A percentile compares a stretch with the other conserved stretches of the same genome.
phyloP scores from a whole-genome alignment of 2,329 filamentous ascomycete genomes.

The Grosmannia penicillata region DNA sequence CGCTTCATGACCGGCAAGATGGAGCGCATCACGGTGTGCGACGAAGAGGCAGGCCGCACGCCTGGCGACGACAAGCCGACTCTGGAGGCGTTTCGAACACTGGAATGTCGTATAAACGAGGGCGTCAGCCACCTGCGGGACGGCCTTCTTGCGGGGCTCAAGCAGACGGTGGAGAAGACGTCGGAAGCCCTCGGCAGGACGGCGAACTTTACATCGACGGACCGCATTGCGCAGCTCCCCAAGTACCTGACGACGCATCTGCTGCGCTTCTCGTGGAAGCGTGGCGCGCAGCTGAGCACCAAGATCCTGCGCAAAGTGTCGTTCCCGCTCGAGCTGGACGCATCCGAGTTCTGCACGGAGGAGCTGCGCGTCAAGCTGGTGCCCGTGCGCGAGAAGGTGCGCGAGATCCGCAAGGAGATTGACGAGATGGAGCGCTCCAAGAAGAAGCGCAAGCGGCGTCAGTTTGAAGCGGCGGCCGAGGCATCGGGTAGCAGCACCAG shows the following conservation, averaged over 20 bases:
- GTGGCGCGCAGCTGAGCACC: conserved; percentile 90
- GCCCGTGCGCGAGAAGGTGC: conserved; percentile 90
- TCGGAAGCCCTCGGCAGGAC: conserved; percentile 66
- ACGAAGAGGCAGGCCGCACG: conserved; percentile 64
- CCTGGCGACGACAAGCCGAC: conserved; percentile 55
- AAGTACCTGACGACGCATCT: conserved; percentile 97
- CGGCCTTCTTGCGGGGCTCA: conserved; percentile 67
- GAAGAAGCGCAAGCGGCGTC: conserved; percentile 70
- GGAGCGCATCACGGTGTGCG: conserved; percentile 63
- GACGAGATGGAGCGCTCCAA: conserved; percentile 81
- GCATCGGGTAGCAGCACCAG: conserved; percentile 1
- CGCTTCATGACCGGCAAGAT: conserved; percentile 72
- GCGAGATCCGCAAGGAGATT: conserved; percentile 88
- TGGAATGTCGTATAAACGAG: conserved; percentile 87
- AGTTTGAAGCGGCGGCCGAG: conserved; percentile 23
- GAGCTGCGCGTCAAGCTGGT: conserved; percentile 69
- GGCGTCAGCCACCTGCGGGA: conserved; percentile 83
- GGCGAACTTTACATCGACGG: conserved; percentile 76
- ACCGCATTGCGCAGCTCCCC: conserved; percentile 76
- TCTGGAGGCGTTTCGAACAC: conserved; percentile 71
- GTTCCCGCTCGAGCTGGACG: conserved; percentile 84
- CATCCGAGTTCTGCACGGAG: conserved; percentile 90
- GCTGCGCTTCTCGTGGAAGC: conserved; percentile 96
- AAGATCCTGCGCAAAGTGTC: conserved; percentile 99
- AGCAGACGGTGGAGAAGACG: conserved; percentile 82